Evolutionary conservation across 176 grass and related monocot species (phyloP).

Genomic region (Oryza punctata): DNA sequence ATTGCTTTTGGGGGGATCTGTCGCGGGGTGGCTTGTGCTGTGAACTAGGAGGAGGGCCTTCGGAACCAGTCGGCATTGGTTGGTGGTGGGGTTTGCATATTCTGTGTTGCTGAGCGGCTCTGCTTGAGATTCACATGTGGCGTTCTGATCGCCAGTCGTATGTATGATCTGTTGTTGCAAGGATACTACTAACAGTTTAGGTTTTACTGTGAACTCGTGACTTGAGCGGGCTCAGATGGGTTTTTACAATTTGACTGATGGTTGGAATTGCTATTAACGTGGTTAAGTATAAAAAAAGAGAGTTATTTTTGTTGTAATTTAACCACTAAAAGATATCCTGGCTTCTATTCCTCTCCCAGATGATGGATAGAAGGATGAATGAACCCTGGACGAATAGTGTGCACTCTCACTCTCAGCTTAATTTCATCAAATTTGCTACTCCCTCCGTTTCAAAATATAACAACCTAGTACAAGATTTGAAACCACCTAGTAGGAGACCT

Average conservation of each 20-base stretch:
- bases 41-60: no score
- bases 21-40: neutral
- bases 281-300: neutral
- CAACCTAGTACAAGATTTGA: no score
- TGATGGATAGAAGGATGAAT: no score
- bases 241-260: neutral
- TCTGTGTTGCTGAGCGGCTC: neutral
- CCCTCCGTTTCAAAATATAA: no score
- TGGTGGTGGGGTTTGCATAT: neutral
- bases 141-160: neutral
- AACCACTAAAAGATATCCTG: no score
- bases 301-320: neutral
- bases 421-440: no score
- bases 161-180: neutral
- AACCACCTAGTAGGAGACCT: no score
- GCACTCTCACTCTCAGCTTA: no score
- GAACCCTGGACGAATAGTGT: no score
- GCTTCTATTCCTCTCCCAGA: no score
- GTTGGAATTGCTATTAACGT: neutral
- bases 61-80: constrained; percentile 33
- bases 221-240: neutral
- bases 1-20: constrained; percentile 30
- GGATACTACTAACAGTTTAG: neutral
- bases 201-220: neutral
- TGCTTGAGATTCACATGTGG: neutral